Base-by-base conservation (phyloP, 768 basidiomycete species). In the Gelatoporia subvermispora region DNA sequence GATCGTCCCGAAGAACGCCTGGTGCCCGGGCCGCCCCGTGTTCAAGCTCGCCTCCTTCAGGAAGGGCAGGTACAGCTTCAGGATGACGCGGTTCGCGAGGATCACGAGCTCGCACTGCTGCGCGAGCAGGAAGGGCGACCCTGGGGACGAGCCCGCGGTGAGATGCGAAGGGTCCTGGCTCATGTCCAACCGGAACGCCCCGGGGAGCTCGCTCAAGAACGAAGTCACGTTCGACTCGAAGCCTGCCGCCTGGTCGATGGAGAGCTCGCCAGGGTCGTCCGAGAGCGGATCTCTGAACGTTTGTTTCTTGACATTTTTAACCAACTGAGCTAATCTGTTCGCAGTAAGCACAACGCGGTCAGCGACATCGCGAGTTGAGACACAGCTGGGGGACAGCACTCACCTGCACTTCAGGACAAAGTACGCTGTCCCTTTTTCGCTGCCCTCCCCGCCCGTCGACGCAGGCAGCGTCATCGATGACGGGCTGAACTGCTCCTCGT, bases 41-140 rank as follows among this genome's bases (percentile, higher is more conserved):
- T 45, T 60, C 43, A 34, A 52, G 31, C 50, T 59, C 57, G 40
- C 52, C 36, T 57, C 53, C 54, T 63, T 64, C 51, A 88, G 64
- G 64, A 88, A 85, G 0, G 88, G 87, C n/a, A 80, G 60, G 60
- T 83, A 88, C 5, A 79, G 68, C 63, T 79, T 80, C 53, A 88
- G 66, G 46, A 85, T 69, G 45, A 89, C 60, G 35, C 78, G 66
- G 54, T 86, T 74, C 4, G 81, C 79, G 43, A 78, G 69, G 38
- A 85, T 74, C 1, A 74, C 72, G 42, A 88, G 65, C 54, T 86
- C 81, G 65, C 77, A 77, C 35, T 76, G 73, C 58, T 84, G 78
- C 10, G 72, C 71, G 41, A 71, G 59, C 24, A 80, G 68, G 9
- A 68, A 57, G 1, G 71, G 66, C 8, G 74, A 69, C 9, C 56